Evolutionary conservation across 441 rosid species (phyloP), one percentile per base, ranked within the genome.

Genomic region (Brassica hybrid): DNA sequence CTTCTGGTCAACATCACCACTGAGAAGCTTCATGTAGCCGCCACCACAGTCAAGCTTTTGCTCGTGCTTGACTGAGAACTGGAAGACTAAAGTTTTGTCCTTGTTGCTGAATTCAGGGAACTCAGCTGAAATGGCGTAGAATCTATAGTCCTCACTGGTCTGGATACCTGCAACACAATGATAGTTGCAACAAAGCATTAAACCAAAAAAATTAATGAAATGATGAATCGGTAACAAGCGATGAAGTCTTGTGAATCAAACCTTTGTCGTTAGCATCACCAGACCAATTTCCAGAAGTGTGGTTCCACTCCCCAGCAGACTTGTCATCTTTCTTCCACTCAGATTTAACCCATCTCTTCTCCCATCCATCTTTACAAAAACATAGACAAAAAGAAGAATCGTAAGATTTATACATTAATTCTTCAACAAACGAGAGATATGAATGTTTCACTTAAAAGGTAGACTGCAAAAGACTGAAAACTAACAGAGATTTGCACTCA

Each of bases 41-140:
- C 99, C 98, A 83, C 99, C 98, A 82, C 98, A 95, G 80, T 95
- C 99, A 76, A 95, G 98, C 83, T 94, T 91, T 82, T 95, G 99
- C 82, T 95, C 99, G 66, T 91, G 97, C 91, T 93, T 95, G 77
- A 93, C 96, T 7, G 91, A 86, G 82, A 91, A 91, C 57, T 93
- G 98, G 87, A 93, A 93, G 76, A 95, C 98, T n/a, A 95, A 76
- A 3, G 94, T 90, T 78, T 86, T 87, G 63, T 91, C 96, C 62
- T 95, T 95, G 88, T 89, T 95, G 77, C 91, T 95, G 86, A 95
- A 84, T 69, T 86, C 90, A 62, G 99, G 95, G 85, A 83, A 93
- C 84, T 91, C 92, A 68, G 97, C 98, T 13, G 99, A 95, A 76
- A 91, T 93, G 32, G 99, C 99, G 88, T 90, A 95, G 84, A 93